Conservation (phyloP, 1,284 basidiomycete species). For the Cutaneotrichosporon cutaneum region DNA sequence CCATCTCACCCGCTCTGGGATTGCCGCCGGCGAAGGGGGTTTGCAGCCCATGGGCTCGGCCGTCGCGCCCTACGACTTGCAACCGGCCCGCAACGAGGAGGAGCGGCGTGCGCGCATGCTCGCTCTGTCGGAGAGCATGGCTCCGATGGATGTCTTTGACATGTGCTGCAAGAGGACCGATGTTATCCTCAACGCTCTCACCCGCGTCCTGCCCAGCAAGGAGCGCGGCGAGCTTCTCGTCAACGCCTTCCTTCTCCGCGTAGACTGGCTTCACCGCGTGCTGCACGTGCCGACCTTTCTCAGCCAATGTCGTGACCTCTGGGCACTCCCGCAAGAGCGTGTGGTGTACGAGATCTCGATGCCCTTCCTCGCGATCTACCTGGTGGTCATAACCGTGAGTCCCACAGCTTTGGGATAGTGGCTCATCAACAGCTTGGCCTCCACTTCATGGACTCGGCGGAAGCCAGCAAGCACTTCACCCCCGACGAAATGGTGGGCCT, state of each 20-base stretch:
- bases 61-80: conserved; percentile 4
- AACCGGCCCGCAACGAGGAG: conserved; percentile 20
- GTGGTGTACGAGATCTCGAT: conserved; percentile 49
- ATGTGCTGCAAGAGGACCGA: conserved; percentile 48
- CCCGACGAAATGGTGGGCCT: conserved; percentile 42
- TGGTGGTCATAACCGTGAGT: conserved; percentile 49
- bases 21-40: conserved; percentile 15
- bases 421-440: conserved; percentile 42
- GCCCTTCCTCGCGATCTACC: conserved; percentile 50
- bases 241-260: conserved; percentile 47
- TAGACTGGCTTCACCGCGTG: conserved; percentile 54
- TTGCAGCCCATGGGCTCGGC: neutral
- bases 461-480: conserved; percentile 46
- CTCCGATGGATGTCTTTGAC: conserved; percentile 48
- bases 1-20: conserved; percentile 34
- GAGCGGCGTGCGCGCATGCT: conserved; percentile 38
- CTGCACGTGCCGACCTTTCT: conserved; percentile 51
- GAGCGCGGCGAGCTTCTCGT: conserved; percentile 50
- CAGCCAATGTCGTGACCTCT: conserved; percentile 50
- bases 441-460: conserved; percentile 50
- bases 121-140: conserved; percentile 43
- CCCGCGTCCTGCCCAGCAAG: conserved; percentile 45
- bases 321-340: conserved; percentile 45
- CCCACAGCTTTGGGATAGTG: neutral
- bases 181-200: conserved; percentile 46